phyloP scores from a whole-genome alignment of 352 stramenopile species.

The Globisporangium abappressorium region DNA sequence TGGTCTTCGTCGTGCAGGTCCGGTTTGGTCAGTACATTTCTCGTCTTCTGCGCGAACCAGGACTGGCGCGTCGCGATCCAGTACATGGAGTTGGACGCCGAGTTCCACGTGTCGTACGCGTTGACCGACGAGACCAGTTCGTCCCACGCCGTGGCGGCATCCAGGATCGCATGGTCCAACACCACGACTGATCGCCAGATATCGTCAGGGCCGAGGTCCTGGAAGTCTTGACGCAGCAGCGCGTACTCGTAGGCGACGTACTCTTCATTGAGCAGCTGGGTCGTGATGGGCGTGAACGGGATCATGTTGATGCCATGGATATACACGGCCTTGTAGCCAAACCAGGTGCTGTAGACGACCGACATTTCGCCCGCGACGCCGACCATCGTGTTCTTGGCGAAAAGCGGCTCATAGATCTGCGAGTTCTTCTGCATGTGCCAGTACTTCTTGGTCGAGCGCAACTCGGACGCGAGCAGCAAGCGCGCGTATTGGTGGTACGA shows the following conservation, averaged over 20 bases:
- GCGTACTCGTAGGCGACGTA: slow-evolving; percentile 60
- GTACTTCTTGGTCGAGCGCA: slow-evolving; percentile 93
- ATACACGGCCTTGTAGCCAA: slow-evolving; percentile 64
- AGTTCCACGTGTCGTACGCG: slow-evolving; percentile 75
- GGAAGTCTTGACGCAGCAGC: slow-evolving; percentile 44
- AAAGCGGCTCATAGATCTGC: slow-evolving; percentile 70
- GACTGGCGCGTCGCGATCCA: slow-evolving; percentile 74
- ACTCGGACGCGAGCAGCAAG: slow-evolving; percentile 90
- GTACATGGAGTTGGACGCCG: slow-evolving; percentile 63
- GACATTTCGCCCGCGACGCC: slow-evolving; percentile 75
- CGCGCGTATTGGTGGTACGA: slow-evolving; percentile 87
- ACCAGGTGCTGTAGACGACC: slow-evolving; percentile 85
- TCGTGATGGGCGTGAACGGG: slow-evolving; percentile 73
- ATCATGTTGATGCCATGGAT: slow-evolving; percentile 87
- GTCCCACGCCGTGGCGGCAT: slow-evolving; percentile 55
- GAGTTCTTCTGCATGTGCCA: slow-evolving; percentile 92
- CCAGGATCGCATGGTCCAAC: slow-evolving; percentile 70
- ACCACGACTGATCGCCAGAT: slow-evolving; percentile 76
- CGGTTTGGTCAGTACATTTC: slow-evolving; percentile 23
- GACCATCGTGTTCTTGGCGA: slow-evolving; percentile 77
- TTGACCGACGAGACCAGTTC: slow-evolving; percentile 48
- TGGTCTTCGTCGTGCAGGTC: slow-evolving; percentile 37
- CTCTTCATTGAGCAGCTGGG: slow-evolving; percentile 51
- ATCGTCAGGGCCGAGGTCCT: slow-evolving; percentile 34
- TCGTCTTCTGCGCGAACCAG: slow-evolving; percentile 57